phyloP scores from a whole-genome alignment of 2,329 filamentous ascomycete genomes.

The Penicillium griseofulvum region DNA sequence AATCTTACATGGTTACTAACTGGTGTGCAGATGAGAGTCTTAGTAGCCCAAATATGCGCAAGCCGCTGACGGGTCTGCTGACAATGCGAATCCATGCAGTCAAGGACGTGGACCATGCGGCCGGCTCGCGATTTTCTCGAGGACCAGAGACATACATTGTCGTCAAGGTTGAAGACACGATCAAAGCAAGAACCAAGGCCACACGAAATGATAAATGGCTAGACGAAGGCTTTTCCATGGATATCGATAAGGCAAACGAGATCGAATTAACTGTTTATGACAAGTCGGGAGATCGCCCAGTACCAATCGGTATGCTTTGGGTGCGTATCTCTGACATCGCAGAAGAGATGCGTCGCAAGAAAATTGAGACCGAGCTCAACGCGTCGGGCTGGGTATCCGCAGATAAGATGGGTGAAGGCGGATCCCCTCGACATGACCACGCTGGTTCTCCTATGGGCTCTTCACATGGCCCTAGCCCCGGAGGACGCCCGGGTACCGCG shows the following conservation, averaged over 20 bases:
- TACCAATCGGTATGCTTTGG: slow-evolving; percentile 94
- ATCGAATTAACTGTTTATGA: slow-evolving; percentile 98
- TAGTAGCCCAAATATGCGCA: slow-evolving; percentile 89
- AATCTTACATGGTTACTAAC: slow-evolving; percentile 26
- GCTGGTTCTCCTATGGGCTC: slow-evolving; percentile 51
- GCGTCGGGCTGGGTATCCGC: slow-evolving; percentile 95
- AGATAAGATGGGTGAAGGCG: slow-evolving; percentile 77
- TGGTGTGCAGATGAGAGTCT: slow-evolving; percentile 78
- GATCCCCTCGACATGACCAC: slow-evolving; percentile 50
- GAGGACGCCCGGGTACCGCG: slow-evolving; percentile 26
- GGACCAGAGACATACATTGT: slow-evolving; percentile 94
- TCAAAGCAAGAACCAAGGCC: slow-evolving; percentile 82
- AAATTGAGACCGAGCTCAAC: slow-evolving; percentile 93
- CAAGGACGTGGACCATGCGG: slow-evolving; percentile 90
- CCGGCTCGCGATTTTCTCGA: slow-evolving; percentile 76
- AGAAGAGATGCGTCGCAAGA: slow-evolving; percentile 95
- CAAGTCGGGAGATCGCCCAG: slow-evolving; percentile 83
- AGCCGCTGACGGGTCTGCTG: slow-evolving; percentile 89
- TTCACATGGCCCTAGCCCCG: slow-evolving; percentile 27
- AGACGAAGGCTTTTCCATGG: slow-evolving; percentile 84
- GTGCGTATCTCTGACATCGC: slow-evolving; percentile 94
- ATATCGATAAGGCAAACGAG: slow-evolving; percentile 98
- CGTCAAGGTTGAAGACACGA: slow-evolving; percentile 92
- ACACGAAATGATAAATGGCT: slow-evolving; percentile 88
- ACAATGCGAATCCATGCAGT: slow-evolving; percentile 83